Conservation (phyloP, 1,284 basidiomycete genomes). For the Ceratobasidium sp. region DNA sequence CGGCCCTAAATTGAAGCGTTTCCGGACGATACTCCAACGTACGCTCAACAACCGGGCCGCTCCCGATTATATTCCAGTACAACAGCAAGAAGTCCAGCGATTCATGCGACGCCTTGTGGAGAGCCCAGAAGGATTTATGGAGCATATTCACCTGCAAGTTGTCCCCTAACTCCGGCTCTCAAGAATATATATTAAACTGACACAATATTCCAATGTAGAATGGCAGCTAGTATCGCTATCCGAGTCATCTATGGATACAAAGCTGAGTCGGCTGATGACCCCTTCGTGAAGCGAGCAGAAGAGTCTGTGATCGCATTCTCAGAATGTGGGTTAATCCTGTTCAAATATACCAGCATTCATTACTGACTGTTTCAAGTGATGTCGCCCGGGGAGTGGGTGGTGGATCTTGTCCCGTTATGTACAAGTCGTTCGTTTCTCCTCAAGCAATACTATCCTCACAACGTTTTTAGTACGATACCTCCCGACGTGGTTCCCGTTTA, state of each 20-base stretch:
- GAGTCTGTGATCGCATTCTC: neutral
- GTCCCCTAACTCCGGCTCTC: neutral
- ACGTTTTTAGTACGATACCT: neutral
- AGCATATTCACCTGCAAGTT: conserved; percentile 5
- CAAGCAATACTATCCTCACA: no score
- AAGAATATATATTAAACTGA: neutral
- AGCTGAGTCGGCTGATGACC: conserved; percentile 5
- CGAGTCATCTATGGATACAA: conserved; percentile 16
- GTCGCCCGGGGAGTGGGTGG: conserved; percentile 1
- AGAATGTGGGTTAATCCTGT: neutral
- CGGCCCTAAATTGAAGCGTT: neutral
- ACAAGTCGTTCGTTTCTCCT: neutral
- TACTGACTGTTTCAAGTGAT: neutral
- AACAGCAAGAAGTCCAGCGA: conserved; percentile 12
- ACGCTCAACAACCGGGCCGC: neutral
- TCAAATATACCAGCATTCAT: neutral
- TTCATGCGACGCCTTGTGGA: neutral
- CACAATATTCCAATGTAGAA: neutral
- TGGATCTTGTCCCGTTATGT: conserved; percentile 1
- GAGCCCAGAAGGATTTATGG: neutral
- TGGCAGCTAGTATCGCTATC: conserved; percentile 3
- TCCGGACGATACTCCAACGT: neutral
- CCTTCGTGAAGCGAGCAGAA: neutral
- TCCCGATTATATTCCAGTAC: neutral
- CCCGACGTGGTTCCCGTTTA: neutral